Evolutionary conservation across 306 rosid genomes (phyloP), one percentile per base, ranked within the genome.

Genomic region (Benincasa hispida): DNA sequence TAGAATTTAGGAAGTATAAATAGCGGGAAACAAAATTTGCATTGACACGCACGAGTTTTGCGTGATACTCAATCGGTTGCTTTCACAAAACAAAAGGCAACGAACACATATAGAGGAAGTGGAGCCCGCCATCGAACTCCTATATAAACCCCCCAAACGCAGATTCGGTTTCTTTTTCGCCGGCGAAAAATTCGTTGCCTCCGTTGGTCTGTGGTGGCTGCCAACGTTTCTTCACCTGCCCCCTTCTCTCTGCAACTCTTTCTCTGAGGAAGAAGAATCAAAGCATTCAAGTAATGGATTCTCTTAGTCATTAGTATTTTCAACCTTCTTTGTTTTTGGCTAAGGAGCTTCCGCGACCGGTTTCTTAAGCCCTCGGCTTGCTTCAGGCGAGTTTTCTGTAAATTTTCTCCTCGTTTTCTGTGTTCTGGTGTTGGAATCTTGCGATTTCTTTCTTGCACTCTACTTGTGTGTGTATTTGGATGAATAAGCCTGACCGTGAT

Each of bases 131-230:
- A 2, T 30, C 10, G 25, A 65, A 65, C 8, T 5, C 0, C 6
- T 65, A 65, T 65, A 65, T 34, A 65, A 65, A 65, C 17, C 72
- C 42, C n/a, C 50, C 37, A 62, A 35, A n/a, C 72, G 25, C 6
- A 5, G 0, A 0, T 0, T 9, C 47, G 0, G 0, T 0, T 0
- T 10, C 18, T 28, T 28, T 63, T 19, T 3, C 15, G 14, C 48
- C 11, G 48, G 0, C 72, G 18, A 10, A 14, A n/a, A 14, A 61
- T 6, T 30, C 67, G 67, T 28, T 41, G 28, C 72, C 18, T 65
- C 15, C 27, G 3, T 17, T 18, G 25, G 10, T 65, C 27, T 35
- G 8, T 18, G 48, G 48, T 35, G 17, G 48, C 21, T 19, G 27
- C 48, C 48, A 65, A 48, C 72, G 27, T 65, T 37, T 32, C 70